Base-by-base conservation (phyloP, 2,329 filamentous ascomycete species). In the Aspergillus felis region DNA sequence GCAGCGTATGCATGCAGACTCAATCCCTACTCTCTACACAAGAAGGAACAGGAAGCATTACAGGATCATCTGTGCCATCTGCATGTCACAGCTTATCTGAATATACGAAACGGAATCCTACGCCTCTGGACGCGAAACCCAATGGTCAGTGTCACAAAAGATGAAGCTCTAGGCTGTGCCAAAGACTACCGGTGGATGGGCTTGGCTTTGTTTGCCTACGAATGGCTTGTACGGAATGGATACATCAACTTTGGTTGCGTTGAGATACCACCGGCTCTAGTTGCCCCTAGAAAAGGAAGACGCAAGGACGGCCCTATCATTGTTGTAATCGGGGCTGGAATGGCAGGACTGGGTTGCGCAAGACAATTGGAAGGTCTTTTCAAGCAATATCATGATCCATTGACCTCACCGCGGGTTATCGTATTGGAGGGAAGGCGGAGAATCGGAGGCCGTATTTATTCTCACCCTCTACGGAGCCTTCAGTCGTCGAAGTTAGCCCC, bases 171-270 rank as follows among this genome's bases (percentile, higher is more conserved):
- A 48, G 94, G 94, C 3, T 97, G 93, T 77, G 90, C 92, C 53
- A 90, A 87, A 75, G 92, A 96, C 67, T 82, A 83, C 54, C 86
- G 92, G 54, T 97, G 92, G 87, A 96, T 96, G 73, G 88, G 91
- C 58, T 84, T 93, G 49, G 92, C 94, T 9, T 90, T 87, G 62
- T 83, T 97, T 56, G 94, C 92, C 63, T 95, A 94, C 70, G 87
- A 96, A 73, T 99, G 93, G 93, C 84, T 99, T 20, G 81, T 92
- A 56, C 87, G 93, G 59, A 86, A 89, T 63, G 94, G 94, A 22
- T 96, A 96, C 72, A 96, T 99, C 78, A 99, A 99, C 73, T 97
- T 92, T 72, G 94, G 95, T 17, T 97, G 94, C 72, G 83, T 94
- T 2, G 85, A 92, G 68, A 78, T 92, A n/a, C 84, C 84, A 38